Evolutionary conservation across 495 filamentous ascomycete genomes (phyloP).

Genomic region (Lepidopterella palustris): DNA sequence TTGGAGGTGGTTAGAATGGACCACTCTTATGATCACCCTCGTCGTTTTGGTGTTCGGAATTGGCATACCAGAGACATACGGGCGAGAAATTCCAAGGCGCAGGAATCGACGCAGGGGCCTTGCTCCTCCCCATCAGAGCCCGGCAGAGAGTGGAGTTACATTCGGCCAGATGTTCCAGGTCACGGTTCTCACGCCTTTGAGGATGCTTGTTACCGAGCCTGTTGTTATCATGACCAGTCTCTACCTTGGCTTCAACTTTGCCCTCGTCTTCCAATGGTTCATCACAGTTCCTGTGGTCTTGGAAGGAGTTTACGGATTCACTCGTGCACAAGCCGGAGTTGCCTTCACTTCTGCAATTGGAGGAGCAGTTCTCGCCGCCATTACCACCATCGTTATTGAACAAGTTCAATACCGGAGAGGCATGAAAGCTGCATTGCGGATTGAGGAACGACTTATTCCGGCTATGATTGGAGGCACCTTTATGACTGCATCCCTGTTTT

Average conservation of each 20-base stretch:
- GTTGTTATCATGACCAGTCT: conserved; percentile 34
- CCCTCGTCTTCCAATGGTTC: conserved; percentile 39
- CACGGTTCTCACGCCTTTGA: conserved; percentile 37
- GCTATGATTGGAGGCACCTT: conserved; percentile 25
- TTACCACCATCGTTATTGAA: conserved; percentile 25
- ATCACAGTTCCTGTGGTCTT: conserved; percentile 40
- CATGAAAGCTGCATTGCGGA: neutral
- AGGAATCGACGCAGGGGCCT: conserved; percentile 30
- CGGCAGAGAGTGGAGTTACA: conserved; percentile 28
- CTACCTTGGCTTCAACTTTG: conserved; percentile 37
- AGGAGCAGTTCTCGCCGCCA: conserved; percentile 20
- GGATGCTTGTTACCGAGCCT: conserved; percentile 38
- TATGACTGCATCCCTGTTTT: conserved; percentile 27
- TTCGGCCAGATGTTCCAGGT: conserved; percentile 32
- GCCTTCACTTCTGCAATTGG: conserved; percentile 34
- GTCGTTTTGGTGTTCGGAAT: conserved; percentile 34
- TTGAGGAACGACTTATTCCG: conserved; percentile 31
- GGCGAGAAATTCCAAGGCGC: conserved; percentile 37
- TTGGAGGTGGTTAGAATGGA: conserved; percentile 42
- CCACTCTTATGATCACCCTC: conserved; percentile 33
- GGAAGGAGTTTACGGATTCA: conserved; percentile 35
- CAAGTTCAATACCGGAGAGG: conserved; percentile 17
- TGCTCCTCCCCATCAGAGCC: conserved; percentile 10
- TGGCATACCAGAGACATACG: conserved; percentile 40
- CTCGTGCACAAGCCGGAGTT: conserved; percentile 33